Base-by-base conservation (phyloP, 768 basidiomycete species). In the Amanita pallidorosea region DNA sequence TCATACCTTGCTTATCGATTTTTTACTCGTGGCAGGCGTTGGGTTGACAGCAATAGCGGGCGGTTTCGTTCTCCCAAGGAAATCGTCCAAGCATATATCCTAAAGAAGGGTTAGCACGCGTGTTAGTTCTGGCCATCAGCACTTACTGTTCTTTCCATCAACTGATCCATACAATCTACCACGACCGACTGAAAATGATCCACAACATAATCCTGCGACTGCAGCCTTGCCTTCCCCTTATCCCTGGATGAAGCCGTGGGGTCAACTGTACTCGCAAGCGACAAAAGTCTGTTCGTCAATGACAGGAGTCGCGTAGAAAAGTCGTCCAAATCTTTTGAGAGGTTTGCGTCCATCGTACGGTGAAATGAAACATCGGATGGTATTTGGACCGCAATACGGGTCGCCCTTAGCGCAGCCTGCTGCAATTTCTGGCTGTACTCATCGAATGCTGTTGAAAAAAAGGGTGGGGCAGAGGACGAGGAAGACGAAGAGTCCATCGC, bases 341-440 rank as follows among this genome's bases (percentile, higher is more conserved):
- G 73, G 2, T 66, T 70, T 4, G 76, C 65, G 63, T 94, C 85
- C 55, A 98, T 78, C 2, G 93, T 88, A 20, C 89, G 84, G 66
- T 96, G 89, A 65, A 93, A 97, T n/a, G 73, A 67, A 51, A 98
- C 70, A 67, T 97, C 94, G 12, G 70, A 55, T 2, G 91, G 85
- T 3, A 90, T 69, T 1, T 69, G 67, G 1, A 76, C 77, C 0
- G 86, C 76, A 45, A 73, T 68, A 48, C 79, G 74, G 2, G 85
- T 88, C 7, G 83, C 72, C 41, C 75, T 73, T 11, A 89, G 72
- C 0, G 81, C 83, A 8, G 74, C 65, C 1, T 67, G 65, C 60
- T 89, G 88, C 5, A 89, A 63, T 27, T 70, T 58, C 9, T 73
- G 60, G 56, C 85, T 77, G 60, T 78, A 83, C 2, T 65, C 66